Percentiles rank a stretch among this genome's conserved stretches.
phyloP scores from a whole-genome alignment of 495 filamentous ascomycete species.

The Astrothelium macrocarpum region DNA sequence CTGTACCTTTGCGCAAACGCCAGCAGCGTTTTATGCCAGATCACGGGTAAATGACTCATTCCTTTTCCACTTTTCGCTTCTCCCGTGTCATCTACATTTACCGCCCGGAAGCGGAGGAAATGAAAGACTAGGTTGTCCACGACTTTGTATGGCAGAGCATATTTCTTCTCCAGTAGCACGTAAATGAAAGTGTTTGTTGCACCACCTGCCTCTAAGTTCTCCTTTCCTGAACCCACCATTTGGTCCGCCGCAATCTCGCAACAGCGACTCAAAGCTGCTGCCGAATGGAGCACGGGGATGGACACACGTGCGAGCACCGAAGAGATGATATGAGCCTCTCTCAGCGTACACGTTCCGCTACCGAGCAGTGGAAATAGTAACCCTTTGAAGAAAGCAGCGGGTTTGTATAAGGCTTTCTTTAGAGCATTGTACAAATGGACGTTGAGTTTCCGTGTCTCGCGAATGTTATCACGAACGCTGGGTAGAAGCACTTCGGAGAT shows the following conservation, averaged over 20 bases:
- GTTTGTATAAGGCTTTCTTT: constrained; percentile 91
- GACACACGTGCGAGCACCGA: constrained; percentile 70
- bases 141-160: constrained; percentile 89
- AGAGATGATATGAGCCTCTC: constrained; percentile 84
- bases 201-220: constrained; percentile 56
- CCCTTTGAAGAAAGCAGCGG: constrained; percentile 93
- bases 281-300: constrained; percentile 84
- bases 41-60: constrained; percentile 71
- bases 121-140: constrained; percentile 93
- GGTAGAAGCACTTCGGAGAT: constrained; percentile 74
- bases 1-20: constrained; percentile 90
- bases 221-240: constrained; percentile 42
- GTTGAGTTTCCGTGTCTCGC: constrained; percentile 83
- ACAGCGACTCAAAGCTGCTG: constrained; percentile 78
- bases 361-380: constrained; percentile 82
- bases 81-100: constrained; percentile 36
- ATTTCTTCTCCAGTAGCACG: constrained; percentile 88
- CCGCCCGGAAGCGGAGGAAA: constrained; percentile 75
- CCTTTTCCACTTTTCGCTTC: constrained; percentile 40
- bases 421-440: constrained; percentile 88
- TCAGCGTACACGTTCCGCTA: constrained; percentile 68
- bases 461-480: constrained; percentile 78
- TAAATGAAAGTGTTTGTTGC: constrained; percentile 90
- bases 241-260: constrained; percentile 90
- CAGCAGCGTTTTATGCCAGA: constrained; percentile 84